phyloP scores from a whole-genome alignment of 345 rosid species.

The Limnanthes douglasii region DNA sequence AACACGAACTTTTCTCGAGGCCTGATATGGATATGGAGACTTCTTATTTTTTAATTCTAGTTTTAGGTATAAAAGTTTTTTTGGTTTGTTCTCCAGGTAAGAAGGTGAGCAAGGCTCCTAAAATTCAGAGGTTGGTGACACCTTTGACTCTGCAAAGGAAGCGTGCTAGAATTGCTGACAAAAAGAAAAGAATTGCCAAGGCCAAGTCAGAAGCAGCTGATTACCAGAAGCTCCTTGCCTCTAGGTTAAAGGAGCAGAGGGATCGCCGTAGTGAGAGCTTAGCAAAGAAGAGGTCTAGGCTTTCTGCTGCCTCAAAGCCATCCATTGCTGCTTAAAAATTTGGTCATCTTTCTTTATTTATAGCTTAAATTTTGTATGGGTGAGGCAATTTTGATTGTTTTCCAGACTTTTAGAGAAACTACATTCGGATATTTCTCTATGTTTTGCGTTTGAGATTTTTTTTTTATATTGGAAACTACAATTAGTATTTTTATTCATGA shows the following conservation, averaged over 20 bases:
- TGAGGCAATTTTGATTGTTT: too few species aligned
- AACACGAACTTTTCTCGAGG: too few species aligned
- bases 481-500: too few species aligned
- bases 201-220: constrained; percentile 86
- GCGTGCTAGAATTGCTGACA: constrained; percentile 57
- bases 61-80: too few species aligned
- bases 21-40: too few species aligned
- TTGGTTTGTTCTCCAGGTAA: constrained; percentile 26
- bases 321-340: constrained; percentile 40
- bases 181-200: constrained; percentile 80
- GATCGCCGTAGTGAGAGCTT: constrained; percentile 81
- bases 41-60: too few species aligned
- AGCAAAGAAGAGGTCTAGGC: constrained; percentile 80
- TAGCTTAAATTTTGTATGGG: too few species aligned
- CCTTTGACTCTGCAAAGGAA: constrained; percentile 85
- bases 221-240: constrained; percentile 78
- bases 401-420: too few species aligned
- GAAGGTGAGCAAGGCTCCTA: constrained; percentile 77
- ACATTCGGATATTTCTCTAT: too few species aligned
- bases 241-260: constrained; percentile 75
- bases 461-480: too few species aligned
- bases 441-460: too few species aligned
- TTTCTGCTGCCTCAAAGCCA: constrained; percentile 72
- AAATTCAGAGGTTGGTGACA: constrained; percentile 86
- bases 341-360: too few species aligned